These are phyloP conservation scores for Urtica urens DNA, from an alignment of 306 rosid species.

Conservation along the genomic window DNA sequence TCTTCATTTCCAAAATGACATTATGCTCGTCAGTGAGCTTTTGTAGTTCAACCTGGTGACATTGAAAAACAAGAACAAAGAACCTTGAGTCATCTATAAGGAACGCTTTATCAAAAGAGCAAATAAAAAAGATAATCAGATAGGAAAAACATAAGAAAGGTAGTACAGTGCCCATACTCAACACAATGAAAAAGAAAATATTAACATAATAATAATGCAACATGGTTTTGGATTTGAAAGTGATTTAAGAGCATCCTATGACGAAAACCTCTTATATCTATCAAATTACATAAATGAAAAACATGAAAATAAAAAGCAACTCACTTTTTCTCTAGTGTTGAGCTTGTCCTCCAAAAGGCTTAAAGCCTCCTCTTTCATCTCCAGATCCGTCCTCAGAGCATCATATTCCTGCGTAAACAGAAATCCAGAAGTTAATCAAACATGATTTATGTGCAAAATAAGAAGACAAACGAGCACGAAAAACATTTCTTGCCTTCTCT, in stretches of 20 bases:
- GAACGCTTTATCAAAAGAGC: too few species aligned
- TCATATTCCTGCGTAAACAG: conserved; percentile 56
- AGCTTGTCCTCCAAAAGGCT: conserved; percentile 60
- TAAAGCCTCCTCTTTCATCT: conserved; percentile 68
- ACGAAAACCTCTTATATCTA: not conserved
- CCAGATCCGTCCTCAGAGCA: conserved; percentile 39
- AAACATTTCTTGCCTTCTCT: conserved; percentile 68
- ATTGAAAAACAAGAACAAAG: too few species aligned
- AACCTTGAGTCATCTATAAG: too few species aligned
- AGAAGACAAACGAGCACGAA: conserved; percentile 2
- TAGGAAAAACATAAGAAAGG: conserved; percentile 5
- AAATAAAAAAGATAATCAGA: too few species aligned
- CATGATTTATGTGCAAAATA: not conserved
- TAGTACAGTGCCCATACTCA: not conserved
- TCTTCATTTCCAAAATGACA: conserved; percentile 48
- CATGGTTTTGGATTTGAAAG: not conserved
- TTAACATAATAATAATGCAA: not conserved
- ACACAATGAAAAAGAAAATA: not conserved
- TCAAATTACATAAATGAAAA: conserved; percentile 3
- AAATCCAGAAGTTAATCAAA: not conserved
- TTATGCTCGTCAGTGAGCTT: conserved; percentile 74
- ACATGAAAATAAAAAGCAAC: too few species aligned
- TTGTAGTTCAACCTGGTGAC: conserved; percentile 67
- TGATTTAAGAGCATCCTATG: not conserved
- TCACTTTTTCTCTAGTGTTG: conserved; percentile 61